A percentile compares a stretch with the other conserved stretches of the same genome.
These are phyloP conservation scores for Platanthera zijinensis DNA, from an alignment of 106 monocot genomes.

Conservation along the genomic window DNA sequence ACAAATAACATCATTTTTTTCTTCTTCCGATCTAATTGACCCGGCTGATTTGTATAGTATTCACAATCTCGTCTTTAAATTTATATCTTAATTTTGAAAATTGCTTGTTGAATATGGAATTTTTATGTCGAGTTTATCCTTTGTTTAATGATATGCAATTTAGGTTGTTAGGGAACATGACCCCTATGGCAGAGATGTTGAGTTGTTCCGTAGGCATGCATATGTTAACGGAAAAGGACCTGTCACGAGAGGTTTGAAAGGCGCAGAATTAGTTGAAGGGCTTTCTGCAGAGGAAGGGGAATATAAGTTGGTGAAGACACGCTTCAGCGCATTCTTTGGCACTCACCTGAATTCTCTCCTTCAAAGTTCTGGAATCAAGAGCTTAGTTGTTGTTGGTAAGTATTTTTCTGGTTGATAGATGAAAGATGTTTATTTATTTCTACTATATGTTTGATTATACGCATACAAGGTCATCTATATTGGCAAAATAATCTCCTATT, in stretches of 20 bases:
- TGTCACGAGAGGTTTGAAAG: conserved; percentile 49
- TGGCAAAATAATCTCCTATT: background rate
- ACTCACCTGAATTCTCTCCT: conserved; percentile 83
- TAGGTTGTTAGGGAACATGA: conserved; percentile 97
- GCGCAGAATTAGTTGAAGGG: conserved; percentile 72
- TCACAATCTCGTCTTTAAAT: background rate
- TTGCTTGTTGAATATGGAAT: background rate
- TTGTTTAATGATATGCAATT: background rate
- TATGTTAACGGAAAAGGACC: conserved; percentile 73
- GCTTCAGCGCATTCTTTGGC: conserved; percentile 93
- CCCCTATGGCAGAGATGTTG: conserved; percentile 76
- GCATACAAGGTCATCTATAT: background rate
- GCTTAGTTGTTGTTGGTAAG: conserved; percentile 82
- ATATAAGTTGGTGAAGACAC: conserved; percentile 80
- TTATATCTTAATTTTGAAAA: background rate
- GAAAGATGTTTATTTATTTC: background rate
- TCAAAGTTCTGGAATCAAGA: conserved; percentile 54
- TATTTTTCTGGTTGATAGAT: background rate
- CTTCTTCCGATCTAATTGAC: background rate
- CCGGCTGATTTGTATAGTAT: background rate
- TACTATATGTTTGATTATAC: background rate
- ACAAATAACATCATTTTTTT: background rate
- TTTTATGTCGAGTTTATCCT: background rate
- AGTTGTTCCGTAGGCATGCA: conserved; percentile 65
- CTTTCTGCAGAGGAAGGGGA: conserved; percentile 64